Conservation (phyloP, 208 protist genomes). For the Trypanosoma avium region DNA sequence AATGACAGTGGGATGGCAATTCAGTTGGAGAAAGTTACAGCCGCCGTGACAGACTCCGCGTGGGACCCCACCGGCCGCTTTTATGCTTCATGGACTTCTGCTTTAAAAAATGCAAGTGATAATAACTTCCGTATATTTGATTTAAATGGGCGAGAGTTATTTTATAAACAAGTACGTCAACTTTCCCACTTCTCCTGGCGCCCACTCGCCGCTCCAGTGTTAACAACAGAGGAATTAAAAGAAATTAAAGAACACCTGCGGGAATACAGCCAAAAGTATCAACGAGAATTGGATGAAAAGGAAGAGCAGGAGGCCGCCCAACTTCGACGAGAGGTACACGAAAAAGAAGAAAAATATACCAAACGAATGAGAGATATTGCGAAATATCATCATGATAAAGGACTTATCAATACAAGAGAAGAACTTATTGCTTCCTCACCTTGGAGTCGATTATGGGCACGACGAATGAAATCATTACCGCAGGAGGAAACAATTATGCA, state of each 20-base stretch:
- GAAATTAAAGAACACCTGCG: slow-evolving; percentile 54
- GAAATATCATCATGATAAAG: slow-evolving; percentile 46
- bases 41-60: slow-evolving; percentile 69
- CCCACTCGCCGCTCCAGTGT: slow-evolving; percentile 73
- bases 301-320: slow-evolving; percentile 42
- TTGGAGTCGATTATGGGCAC: slow-evolving; percentile 70
- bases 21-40: slow-evolving; percentile 64
- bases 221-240: slow-evolving; percentile 55
- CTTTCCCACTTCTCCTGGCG: slow-evolving; percentile 90
- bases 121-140: slow-evolving; percentile 87
- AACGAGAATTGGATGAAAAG: slow-evolving; percentile 42
- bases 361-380: slow-evolving; percentile 76
- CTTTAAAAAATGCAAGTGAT: slow-evolving; percentile 48
- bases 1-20: slow-evolving; percentile 62
- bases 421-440: slow-evolving; percentile 63
- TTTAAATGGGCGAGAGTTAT: slow-evolving; percentile 70
- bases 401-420: slow-evolving; percentile 44
- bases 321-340: slow-evolving; percentile 39
- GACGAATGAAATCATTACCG: slow-evolving; percentile 65
- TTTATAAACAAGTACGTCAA: slow-evolving; percentile 53
- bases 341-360: slow-evolving; percentile 71
- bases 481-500: slow-evolving; percentile 63
- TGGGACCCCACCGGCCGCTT: slow-evolving; percentile 92
- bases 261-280: slow-evolving; percentile 68
- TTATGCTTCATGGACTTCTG: slow-evolving; percentile 83